Conservation (phyloP, 2,329 filamentous ascomycete genomes). For the Xylaria sp. region DNA sequence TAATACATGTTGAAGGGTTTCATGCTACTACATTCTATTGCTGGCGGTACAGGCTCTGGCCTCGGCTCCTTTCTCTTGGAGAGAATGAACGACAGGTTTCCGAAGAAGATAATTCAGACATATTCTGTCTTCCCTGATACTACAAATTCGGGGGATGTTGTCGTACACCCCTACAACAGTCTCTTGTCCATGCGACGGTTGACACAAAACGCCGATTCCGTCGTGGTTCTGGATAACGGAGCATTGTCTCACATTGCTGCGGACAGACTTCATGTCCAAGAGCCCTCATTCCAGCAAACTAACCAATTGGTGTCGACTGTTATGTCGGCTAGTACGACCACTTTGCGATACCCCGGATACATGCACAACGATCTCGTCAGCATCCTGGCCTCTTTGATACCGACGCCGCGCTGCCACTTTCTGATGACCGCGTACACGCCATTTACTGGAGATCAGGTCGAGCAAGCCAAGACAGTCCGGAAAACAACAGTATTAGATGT, state of each 20-base stretch:
- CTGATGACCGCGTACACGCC: conserved; percentile 98
- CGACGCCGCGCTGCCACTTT: conserved; percentile 96
- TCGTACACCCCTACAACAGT: conserved; percentile 98
- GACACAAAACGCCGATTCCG: conserved; percentile 95
- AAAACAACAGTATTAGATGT: conserved; percentile 98
- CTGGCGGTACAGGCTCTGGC: conserved; percentile 94
- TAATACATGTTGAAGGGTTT: conserved; percentile 66
- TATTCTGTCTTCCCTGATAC: conserved; percentile 98
- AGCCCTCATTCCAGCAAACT: conserved; percentile 95
- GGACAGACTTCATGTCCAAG: conserved; percentile 90
- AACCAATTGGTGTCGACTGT: conserved; percentile 97
- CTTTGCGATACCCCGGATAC: conserved; percentile 94
- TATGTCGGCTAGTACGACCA: conserved; percentile 98
- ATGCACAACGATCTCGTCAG: conserved; percentile 99
- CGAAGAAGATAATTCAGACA: conserved; percentile 98
- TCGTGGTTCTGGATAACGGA: conserved; percentile 95
- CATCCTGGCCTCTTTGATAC: conserved; percentile 93
- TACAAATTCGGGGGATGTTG: conserved; percentile 82
- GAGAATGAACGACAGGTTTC: conserved; percentile 93
- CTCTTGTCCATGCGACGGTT: conserved; percentile 86
- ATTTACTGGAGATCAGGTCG: conserved; percentile 94
- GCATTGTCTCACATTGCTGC: conserved; percentile 92
- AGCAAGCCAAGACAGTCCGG: conserved; percentile 94
- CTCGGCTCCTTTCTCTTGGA: conserved; percentile 93
- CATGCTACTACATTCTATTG: conserved; percentile 98